phyloP scores from a whole-genome alignment of 768 basidiomycete species.

The Mycena leptocephala region DNA sequence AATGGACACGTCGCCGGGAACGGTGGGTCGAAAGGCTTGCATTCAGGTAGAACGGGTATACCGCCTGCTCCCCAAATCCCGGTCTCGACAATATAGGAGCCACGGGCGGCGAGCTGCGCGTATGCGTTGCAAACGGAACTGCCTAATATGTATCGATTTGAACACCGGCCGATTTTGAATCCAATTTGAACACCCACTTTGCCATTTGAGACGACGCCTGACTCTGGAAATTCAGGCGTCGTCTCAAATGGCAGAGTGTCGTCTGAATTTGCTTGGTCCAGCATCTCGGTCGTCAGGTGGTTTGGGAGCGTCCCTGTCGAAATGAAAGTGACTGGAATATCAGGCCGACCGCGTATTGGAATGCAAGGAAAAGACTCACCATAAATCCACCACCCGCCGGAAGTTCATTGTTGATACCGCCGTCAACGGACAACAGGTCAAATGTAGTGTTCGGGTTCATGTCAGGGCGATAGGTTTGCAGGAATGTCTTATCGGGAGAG shows the following conservation, averaged over 20 bases:
- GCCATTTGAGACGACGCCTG: too few species aligned
- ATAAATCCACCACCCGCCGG: background rate
- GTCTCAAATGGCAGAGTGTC: background rate
- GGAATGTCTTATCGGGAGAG: background rate
- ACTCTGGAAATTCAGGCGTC: too few species aligned
- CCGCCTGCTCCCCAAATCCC: background rate
- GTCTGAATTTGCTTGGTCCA: conserved; percentile 9
- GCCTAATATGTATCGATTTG: too few species aligned
- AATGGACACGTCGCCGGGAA: conserved; percentile 10
- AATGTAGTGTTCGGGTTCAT: conserved; percentile 13
- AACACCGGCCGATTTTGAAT: background rate
- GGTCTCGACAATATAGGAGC: background rate
- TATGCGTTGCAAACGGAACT: too few species aligned
- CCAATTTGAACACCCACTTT: background rate
- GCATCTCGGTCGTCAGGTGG: background rate
- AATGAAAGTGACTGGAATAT: background rate
- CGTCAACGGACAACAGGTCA: background rate
- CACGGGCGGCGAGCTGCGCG: background rate
- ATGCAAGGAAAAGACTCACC: background rate
- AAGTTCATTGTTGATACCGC: conserved; percentile 2
- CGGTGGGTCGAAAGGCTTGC: background rate
- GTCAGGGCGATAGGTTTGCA: too few species aligned
- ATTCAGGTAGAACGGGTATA: background rate
- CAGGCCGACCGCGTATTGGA: background rate
- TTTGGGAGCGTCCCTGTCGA: background rate